Percentiles rank a stretch among this genome's conserved stretches.
Conservation (phyloP, 805 yeast genomes). For the Spencermartinsiella europaea region DNA sequence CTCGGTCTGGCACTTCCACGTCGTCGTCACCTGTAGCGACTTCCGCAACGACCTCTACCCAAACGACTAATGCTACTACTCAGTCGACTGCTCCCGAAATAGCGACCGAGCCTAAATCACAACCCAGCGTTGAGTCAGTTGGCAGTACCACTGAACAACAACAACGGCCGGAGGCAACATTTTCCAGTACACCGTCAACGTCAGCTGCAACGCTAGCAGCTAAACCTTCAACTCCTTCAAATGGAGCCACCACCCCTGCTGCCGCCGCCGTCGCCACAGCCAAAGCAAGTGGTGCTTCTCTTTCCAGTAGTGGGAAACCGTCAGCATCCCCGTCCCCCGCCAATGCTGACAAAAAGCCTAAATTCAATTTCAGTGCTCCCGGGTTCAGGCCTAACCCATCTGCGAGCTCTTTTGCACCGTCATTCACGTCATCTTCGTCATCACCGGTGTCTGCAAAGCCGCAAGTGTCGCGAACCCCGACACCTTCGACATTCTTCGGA, state of each 20-base stretch:
- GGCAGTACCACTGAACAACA: background rate
- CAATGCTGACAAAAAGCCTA: slow-evolving; percentile 37
- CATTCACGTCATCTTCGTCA: slow-evolving; percentile 11
- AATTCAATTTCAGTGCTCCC: slow-evolving; percentile 52
- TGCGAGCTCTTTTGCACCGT: slow-evolving; percentile 49
- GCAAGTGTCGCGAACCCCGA: slow-evolving; percentile 13
- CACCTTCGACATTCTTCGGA: slow-evolving; percentile 36
- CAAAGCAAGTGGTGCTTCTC: background rate
- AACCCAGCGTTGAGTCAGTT: background rate
- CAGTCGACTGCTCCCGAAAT: slow-evolving; percentile 6
- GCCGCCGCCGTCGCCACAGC: slow-evolving; percentile 15
- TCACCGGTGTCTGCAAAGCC: slow-evolving; percentile 9
- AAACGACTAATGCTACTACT: slow-evolving; percentile 7
- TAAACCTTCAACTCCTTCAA: slow-evolving; percentile 1
- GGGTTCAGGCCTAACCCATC: slow-evolving; percentile 67
- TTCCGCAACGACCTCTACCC: slow-evolving; percentile 4
- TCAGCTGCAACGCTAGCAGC: background rate
- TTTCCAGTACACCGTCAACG: background rate
- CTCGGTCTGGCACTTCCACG: slow-evolving; percentile 41
- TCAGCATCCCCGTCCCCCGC: slow-evolving; percentile 12
- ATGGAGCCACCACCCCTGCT: slow-evolving; percentile 5
- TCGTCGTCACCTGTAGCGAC: background rate
- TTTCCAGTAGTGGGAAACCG: background rate
- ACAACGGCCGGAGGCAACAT: background rate
- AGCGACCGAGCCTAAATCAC: background rate